phyloP scores from a whole-genome alignment of 108 stramenopile genomes.

The Aurantiochytrium sp. region DNA sequence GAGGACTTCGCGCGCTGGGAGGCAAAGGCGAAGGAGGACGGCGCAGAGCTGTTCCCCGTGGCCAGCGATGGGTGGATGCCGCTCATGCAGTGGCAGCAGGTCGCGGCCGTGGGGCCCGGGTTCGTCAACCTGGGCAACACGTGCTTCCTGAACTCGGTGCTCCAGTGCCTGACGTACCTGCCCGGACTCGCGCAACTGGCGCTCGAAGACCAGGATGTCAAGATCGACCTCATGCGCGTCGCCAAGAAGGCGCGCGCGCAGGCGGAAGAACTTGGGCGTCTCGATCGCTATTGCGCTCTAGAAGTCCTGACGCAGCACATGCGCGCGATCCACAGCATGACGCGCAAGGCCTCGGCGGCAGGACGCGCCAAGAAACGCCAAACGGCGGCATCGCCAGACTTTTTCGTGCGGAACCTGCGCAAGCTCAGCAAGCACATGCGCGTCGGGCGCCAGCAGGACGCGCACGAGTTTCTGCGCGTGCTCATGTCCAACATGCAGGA shows the following conservation, averaged over 20 bases:
- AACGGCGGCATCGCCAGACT: neutral
- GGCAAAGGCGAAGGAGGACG: neutral
- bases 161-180: constrained; percentile 81
- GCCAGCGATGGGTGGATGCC: neutral
- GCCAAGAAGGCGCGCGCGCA: neutral
- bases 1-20: neutral
- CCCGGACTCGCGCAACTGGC: constrained; percentile 77
- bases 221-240: neutral
- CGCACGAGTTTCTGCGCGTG: constrained; percentile 91
- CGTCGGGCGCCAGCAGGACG: constrained; percentile 89
- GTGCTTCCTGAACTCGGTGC: constrained; percentile 87
- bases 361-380: neutral
- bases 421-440: constrained; percentile 74
- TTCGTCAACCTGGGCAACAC: constrained; percentile 89
- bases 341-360: neutral
- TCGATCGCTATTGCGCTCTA: neutral
- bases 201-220: constrained; percentile 8
- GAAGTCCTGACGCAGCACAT: neutral
- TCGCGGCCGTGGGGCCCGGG: constrained; percentile 62
- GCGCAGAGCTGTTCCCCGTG: neutral
- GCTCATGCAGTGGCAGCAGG: constrained; percentile 32
- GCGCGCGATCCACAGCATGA: neutral
- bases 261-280: neutral
- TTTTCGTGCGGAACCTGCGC: constrained; percentile 64
- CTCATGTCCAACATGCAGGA: constrained; percentile 82